Evolutionary conservation across 805 yeast species (phyloP), one percentile per base, ranked within the genome.

Genomic region (Ogataea paradorogensis): DNA sequence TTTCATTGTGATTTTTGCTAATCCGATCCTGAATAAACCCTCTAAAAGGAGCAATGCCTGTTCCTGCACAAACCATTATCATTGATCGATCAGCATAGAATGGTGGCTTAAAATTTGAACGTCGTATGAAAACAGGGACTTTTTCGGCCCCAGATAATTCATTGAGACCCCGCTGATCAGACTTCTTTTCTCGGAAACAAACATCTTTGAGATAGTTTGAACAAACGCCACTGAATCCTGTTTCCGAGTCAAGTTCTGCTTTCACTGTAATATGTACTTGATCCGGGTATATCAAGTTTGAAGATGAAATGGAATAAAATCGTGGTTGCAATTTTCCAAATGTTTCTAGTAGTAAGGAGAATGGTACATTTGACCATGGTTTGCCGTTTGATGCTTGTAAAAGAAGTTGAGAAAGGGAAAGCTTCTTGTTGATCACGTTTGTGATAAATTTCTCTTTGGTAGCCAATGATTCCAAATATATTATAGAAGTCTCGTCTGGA

Each of bases 21-120:
- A 78, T 80, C 5, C 58, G 46, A 56, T 90, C 96, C 66, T 87
- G 80, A 24, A 91, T 62, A 52, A 91, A 91, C 2, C 91, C 98
- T 61, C 97, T 77, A 70, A 89, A 85, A 41, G 98, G 98, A 2
- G 98, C 97, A 36, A 90, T 85, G 55, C 98, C 98, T 5, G 96
- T 89, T 43, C 98, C 98, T 24, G 96, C 95, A 14, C 97, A 96
- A 50, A 91, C 75, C 81, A 90, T 76, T 47, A 91, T 82, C n/a
- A 91, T 74, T 7, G 98, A 96, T 27, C 77, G 75, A 1, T 72
- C 62, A 22, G 86, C 73, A 56, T 84, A 81, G n/a, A 82, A 69
- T 7, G 98, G 98, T 47, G 90, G 73, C 67, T 85, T 86, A 70
- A 91, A 91, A 42, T 84, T 82, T 8, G 96, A 87, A 62, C 84